Base-by-base conservation (phyloP, 495 filamentous ascomycete genomes). In the Neurospora sp. region DNA sequence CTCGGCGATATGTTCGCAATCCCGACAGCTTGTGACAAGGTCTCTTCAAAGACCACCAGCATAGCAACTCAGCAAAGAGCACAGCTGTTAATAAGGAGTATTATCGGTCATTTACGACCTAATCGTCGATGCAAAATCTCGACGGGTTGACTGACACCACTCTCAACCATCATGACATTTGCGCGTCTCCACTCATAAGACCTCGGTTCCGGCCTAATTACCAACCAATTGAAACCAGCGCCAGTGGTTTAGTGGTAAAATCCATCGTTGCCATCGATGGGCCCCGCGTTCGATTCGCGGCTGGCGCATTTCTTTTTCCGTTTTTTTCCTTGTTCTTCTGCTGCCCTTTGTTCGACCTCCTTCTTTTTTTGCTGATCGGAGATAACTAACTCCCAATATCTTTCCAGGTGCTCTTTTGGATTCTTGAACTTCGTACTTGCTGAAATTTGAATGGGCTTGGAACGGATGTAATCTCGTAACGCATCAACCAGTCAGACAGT, bases 261-360 rank as follows among this genome's bases (percentile, higher is more conserved):
- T 84, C 82, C 83, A 84, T 85, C 83, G 83, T 85, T 85, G 83
- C 83, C 83, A 85, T 85, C 83, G 83, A 85, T 84, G 83, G 82
- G 83, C 83, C 83, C 83, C 83, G 83, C 79, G 83, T 85, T 85
- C 83, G 83, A 84, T 84, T 84, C 83, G 80, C 82, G 82, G 82
- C 82, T 83, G 80, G 81, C 80, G 82, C 82, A 83, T 79, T 76
- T 75, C 72, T 75, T 74, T 73, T 75, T 54, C 10, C 20, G 12
- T 20, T 23, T 54, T 16, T 62, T 31, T 60, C 27, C 10, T 54
- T 14, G 23, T 35, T 31, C 23, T 60, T 2, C 35, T 14, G 11
- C 11, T 14, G 2, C 23, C 12, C 11, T 60, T 60, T 23, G n/a
- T 23, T 54, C n/a, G 35, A 35, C 35, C 35, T 35, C 35, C 35